Base-by-base conservation (phyloP, 2,329 filamentous ascomycete species). In the Remersonia thermophila region DNA sequence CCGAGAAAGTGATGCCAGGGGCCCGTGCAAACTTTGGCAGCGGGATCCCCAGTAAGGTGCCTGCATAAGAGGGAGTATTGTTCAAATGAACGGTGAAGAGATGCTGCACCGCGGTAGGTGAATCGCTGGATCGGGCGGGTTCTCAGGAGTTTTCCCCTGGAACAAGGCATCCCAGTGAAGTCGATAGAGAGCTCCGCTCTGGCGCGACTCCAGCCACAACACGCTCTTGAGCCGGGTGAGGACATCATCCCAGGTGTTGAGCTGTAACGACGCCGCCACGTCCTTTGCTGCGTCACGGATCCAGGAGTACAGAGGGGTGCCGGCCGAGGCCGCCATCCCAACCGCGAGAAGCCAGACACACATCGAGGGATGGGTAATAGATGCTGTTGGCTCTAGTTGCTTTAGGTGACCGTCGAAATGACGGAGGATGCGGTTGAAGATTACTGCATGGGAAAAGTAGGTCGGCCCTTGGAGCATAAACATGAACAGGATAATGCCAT, bases 391-490 rank as follows among this genome's bases (percentile, higher is more conserved):
- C 16, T 47, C 38, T 7, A 51, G 28, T 23, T 33, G 9, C 10
- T 49, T 41, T 4, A 67, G 49, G 17, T 58, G 42, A 1, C 39
- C 20, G 15, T 48, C 52, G 11, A 67, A 50, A 14, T 47, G 53
- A 2, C 38, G 18, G 10, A 62, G 42, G 2, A 66, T 51, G 0
- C 43, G 50, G 31, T 56, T 54, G 3, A 57, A 40, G 9, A 71
- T 53, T 8, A 53, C 55, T 0, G 53, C 56, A 40, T 73, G 69
- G 2, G 69, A 65, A 41, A 69, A 74, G 44, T 73, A 74, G 7
- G 69, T 71, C 18, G 69, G 62, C 0, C 69, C 70, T 9, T 73
- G 70, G 0, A 67, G 54, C 28, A 60, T 58, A 13, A 74, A 59
- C 62, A 73, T 67, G 52, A 69, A 72, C 0, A 72, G 56, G 0